These are phyloP conservation scores for Sporobolus alterniflorus DNA, from an alignment of 202 grass and related monocot genomes.

Conservation along the genomic window DNA sequence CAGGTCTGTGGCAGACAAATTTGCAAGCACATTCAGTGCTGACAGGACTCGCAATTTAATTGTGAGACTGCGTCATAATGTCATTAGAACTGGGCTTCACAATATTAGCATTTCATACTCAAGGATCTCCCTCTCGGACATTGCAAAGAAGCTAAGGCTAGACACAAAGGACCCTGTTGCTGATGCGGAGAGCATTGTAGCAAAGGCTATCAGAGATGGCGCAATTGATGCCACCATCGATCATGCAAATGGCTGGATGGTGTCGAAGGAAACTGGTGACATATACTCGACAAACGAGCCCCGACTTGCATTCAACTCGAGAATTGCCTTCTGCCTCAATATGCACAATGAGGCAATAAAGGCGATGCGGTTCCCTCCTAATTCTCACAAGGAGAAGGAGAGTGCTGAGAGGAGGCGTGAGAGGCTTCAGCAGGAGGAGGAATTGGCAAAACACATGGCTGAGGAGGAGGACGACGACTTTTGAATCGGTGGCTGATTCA, in stretches of 20 bases:
- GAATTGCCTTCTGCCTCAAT: constrained; percentile 90
- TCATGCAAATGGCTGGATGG: constrained; percentile 83
- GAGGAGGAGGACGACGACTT: constrained; percentile 94
- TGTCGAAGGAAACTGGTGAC: constrained; percentile 87
- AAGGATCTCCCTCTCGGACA: constrained; percentile 75
- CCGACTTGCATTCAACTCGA: constrained; percentile 79
- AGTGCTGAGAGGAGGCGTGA: constrained; percentile 84
- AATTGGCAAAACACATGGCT: constrained; percentile 81
- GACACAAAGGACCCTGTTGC: constrained; percentile 71
- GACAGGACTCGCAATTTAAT: constrained; percentile 82
- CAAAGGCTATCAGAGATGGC: constrained; percentile 88
- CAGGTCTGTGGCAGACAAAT: constrained; percentile 75
- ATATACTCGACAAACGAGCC: constrained; percentile 92
- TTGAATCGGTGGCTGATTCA: constrained; percentile 28
- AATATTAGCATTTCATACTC: constrained; percentile 88
- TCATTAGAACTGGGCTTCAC: constrained; percentile 78
- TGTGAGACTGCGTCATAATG: constrained; percentile 85
- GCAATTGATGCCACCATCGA: constrained; percentile 89
- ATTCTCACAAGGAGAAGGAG: constrained; percentile 88
- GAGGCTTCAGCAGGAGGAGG: constrained; percentile 86
- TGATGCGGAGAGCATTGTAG: constrained; percentile 87
- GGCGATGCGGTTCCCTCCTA: constrained; percentile 83
- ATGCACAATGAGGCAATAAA: constrained; percentile 95
- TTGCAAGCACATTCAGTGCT: constrained; percentile 67
- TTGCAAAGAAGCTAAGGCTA: constrained; percentile 78